These are phyloP conservation scores for Amanita muscaria DNA, from an alignment of 768 basidiomycete species.

Conservation along the genomic window DNA sequence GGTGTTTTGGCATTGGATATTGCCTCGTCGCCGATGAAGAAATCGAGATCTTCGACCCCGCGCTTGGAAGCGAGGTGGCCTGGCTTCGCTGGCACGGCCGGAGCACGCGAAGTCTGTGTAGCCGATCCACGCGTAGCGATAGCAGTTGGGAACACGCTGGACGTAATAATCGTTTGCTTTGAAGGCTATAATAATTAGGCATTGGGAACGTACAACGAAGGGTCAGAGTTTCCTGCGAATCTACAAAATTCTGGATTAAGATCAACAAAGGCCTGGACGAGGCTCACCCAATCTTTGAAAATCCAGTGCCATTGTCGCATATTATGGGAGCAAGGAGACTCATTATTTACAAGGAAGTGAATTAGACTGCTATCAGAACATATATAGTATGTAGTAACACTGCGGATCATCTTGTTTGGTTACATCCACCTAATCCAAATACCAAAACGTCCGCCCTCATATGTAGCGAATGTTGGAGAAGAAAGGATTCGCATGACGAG, in stretches of 20 bases:
- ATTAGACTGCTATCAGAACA: background rate
- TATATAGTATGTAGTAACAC: conserved; percentile 6
- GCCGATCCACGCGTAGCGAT: conserved; percentile 84
- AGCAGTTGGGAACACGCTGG: conserved; percentile 93
- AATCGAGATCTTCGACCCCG: conserved; percentile 97
- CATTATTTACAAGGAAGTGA: conserved; percentile 34
- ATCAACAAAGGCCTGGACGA: background rate
- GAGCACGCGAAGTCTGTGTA: conserved; percentile 54
- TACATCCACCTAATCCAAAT: conserved; percentile 11
- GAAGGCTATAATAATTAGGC: no score
- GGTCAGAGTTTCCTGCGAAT: conserved; percentile 98
- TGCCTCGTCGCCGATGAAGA: conserved; percentile 99
- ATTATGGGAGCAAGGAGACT: conserved; percentile 88
- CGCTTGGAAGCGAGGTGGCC: conserved; percentile 93
- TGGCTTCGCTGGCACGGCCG: conserved; percentile 75
- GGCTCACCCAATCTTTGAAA: conserved; percentile 86
- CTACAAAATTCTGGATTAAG: conserved; percentile 30
- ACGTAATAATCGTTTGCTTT: no score
- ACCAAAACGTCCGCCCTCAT: no score
- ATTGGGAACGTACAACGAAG: conserved; percentile 71
- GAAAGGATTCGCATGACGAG: no score
- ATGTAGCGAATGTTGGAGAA: no score
- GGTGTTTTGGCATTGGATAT: conserved; percentile 92
- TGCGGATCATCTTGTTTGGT: conserved; percentile 14
- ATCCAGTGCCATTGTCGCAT: conserved; percentile 97